Evolutionary conservation across 495 filamentous ascomycete species (phyloP).

Genomic region (Aspergillus diversus): DNA sequence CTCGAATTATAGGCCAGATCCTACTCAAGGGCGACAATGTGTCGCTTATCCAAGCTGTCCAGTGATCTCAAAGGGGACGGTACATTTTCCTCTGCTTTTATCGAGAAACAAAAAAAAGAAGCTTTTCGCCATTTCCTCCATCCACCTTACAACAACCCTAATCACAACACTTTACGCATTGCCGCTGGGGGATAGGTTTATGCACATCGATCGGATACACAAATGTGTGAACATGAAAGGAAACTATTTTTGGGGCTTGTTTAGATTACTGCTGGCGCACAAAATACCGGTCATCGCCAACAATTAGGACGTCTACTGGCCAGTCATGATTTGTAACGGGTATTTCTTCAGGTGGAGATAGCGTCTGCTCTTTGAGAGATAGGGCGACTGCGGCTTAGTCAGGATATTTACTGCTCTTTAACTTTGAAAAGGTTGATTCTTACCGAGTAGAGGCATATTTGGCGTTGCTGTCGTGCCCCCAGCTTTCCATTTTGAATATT

Average conservation of each 20-base stretch:
- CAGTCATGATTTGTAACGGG: constrained; percentile 70
- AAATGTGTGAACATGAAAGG: constrained; percentile 23
- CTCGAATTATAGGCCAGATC: constrained; percentile 75
- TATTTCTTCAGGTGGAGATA: constrained; percentile 61
- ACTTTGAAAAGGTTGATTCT: constrained; percentile 30
- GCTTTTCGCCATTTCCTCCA: constrained; percentile 11
- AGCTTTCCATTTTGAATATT: constrained; percentile 58
- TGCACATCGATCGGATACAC: constrained; percentile 26
- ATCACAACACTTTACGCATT: constrained; percentile 27
- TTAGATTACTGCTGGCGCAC: constrained; percentile 34
- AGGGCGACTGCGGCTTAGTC: constrained; percentile 68
- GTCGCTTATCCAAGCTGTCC: constrained; percentile 83
- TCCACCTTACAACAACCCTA: constrained; percentile 25
- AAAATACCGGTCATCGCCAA: constrained; percentile 57
- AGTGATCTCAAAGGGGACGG: constrained; percentile 33
- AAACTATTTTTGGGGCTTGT: constrained; percentile 24
- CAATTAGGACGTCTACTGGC: constrained; percentile 66
- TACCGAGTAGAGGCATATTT: constrained; percentile 69
- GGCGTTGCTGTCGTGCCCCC: constrained; percentile 40
- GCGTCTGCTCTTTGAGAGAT: constrained; percentile 84
- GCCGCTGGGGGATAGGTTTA: constrained; percentile 19
- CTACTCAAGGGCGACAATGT: constrained; percentile 97
- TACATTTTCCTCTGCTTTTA: constrained; percentile 5
- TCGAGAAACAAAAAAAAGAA: constrained; percentile 12
- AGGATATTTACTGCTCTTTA: constrained; percentile 25